A percentile compares a stretch with the other conserved stretches of the same genome.
Conservation (phyloP, 768 basidiomycete genomes). For the Pisolithus albus region DNA sequence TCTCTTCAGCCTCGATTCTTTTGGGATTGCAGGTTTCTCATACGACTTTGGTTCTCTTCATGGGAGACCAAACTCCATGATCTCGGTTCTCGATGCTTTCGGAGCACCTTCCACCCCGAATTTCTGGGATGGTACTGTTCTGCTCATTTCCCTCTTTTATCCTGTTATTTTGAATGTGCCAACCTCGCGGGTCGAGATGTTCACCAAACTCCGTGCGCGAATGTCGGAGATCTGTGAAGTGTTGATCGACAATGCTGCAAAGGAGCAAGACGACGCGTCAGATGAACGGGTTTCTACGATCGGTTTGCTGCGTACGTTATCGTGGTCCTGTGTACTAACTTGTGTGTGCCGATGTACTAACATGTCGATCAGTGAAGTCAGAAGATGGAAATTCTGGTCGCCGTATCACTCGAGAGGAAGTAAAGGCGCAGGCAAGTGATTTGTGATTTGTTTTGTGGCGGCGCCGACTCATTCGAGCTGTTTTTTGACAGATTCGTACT, state of each 20-base stretch:
- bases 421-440: slow-evolving; percentile 16
- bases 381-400: slow-evolving; percentile 20
- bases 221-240: slow-evolving; percentile 36
- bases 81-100: slow-evolving; percentile 36
- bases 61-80: slow-evolving; percentile 37
- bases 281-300: slow-evolving; percentile 22
- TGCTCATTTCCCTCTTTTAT: slow-evolving; percentile 30
- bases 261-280: slow-evolving; percentile 22
- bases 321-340: slow-evolving; percentile 6
- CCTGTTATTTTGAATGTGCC: slow-evolving; percentile 34
- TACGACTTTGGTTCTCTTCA: slow-evolving; percentile 50
- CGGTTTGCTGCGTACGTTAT: slow-evolving; percentile 17
- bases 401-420: slow-evolving; percentile 20
- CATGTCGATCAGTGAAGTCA: slow-evolving; percentile 28
- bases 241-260: slow-evolving; percentile 31
- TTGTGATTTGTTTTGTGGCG: too few relatives aligned
- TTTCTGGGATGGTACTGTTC: slow-evolving; percentile 18
- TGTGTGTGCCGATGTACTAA: not conserved
- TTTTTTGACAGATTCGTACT: slow-evolving; percentile 9
- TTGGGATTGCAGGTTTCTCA: slow-evolving; percentile 55
- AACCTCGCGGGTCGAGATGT: slow-evolving; percentile 25
- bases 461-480: not conserved
- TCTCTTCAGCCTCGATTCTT: slow-evolving; percentile 37
- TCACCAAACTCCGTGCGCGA: slow-evolving; percentile 27
- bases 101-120: slow-evolving; percentile 20